Evolutionary conservation across 441 rosid genomes (phyloP).

Genomic region (Flueggea neowawraea): DNA sequence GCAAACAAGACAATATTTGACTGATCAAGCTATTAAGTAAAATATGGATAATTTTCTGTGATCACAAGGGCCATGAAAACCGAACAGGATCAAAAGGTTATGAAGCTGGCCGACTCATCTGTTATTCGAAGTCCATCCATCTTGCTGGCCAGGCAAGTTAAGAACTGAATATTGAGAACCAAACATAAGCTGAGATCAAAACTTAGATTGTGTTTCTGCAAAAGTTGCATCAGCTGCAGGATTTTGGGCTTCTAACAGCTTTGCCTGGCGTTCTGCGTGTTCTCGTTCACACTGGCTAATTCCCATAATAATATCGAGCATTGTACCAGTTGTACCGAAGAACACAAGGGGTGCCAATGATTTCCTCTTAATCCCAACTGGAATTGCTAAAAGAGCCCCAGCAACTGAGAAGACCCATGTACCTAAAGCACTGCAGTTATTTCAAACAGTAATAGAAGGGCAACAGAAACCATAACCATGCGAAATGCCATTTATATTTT

Average conservation of each 20-base stretch:
- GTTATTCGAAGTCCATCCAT: too few species aligned
- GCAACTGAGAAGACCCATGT: slow-evolving; percentile 91
- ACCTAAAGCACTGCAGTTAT: slow-evolving; percentile 67
- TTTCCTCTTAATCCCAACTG: slow-evolving; percentile 83
- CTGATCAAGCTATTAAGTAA: too few species aligned
- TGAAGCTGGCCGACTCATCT: too few species aligned
- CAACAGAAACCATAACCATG: not conserved
- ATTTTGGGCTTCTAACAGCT: slow-evolving; percentile 59
- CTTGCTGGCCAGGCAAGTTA: too few species aligned
- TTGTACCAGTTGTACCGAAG: slow-evolving; percentile 96
- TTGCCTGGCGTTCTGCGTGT: slow-evolving; percentile 85
- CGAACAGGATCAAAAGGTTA: too few species aligned
- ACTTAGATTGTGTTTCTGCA: slow-evolving; percentile 21
- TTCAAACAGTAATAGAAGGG: not conserved
- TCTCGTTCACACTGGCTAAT: slow-evolving; percentile 88
- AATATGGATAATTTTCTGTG: too few species aligned
- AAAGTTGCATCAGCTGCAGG: slow-evolving; percentile 23
- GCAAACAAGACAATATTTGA: too few species aligned
- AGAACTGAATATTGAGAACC: too few species aligned
- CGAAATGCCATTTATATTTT: too few species aligned
- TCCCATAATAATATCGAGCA: slow-evolving; percentile 90
- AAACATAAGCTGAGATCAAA: slow-evolving; percentile 16
- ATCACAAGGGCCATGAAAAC: too few species aligned
- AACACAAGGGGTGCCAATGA: slow-evolving; percentile 85
- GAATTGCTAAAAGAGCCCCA: slow-evolving; percentile 87